These are phyloP conservation scores for Monosporozyma aerobia DNA, from an alignment of 805 yeast genomes.

Conservation along the genomic window DNA sequence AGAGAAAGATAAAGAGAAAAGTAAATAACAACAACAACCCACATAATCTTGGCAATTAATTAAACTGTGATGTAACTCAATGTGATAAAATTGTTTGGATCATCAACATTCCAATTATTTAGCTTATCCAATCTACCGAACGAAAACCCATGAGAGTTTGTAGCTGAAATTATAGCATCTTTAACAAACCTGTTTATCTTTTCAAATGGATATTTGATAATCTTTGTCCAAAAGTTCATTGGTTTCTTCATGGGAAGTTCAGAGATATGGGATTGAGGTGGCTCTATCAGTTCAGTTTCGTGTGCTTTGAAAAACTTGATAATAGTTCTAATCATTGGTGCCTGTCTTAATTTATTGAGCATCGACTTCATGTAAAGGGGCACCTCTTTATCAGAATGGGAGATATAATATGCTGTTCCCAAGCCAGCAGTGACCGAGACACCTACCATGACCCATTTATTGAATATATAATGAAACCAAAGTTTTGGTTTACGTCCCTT, in stretches of 20 bases:
- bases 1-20: neutral
- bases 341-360: neutral
- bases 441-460: slow-evolving; percentile 16
- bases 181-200: neutral
- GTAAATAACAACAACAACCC: neutral
- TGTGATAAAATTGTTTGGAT: slow-evolving; percentile 1
- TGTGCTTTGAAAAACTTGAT: neutral
- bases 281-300: too few relatives aligned
- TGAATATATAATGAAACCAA: neutral
- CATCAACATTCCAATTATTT: slow-evolving; percentile 2
- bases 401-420: slow-evolving; percentile 24
- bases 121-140: neutral
- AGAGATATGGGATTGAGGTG: neutral
- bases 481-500: neutral
- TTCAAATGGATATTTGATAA: neutral
- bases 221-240: neutral
- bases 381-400: slow-evolving; percentile 13
- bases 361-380: neutral
- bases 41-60: neutral
- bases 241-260: neutral
- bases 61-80: neutral
- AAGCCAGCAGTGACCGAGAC: slow-evolving; percentile 25
- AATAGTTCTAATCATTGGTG: neutral
- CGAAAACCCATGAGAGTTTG: neutral
- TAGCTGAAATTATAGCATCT: neutral